Conservation (phyloP, 2,329 filamentous ascomycete genomes). For the Stenocarpella maydis region DNA sequence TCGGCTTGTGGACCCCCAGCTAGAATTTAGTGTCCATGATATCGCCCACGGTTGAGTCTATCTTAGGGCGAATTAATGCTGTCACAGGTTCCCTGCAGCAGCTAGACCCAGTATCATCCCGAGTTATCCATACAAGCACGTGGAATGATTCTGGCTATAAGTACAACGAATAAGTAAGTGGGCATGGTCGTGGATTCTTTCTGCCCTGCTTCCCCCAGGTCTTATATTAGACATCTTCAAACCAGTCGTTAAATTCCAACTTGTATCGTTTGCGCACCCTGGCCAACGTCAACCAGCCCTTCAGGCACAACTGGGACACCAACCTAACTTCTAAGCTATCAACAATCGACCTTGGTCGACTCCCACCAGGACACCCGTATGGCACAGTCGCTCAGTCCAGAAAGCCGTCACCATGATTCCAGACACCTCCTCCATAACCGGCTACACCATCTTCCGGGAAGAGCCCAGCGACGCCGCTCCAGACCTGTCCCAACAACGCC, state of each 20-base stretch:
- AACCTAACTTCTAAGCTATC: too few relatives aligned
- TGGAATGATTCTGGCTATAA: background rate
- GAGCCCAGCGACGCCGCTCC: slow-evolving; percentile 48
- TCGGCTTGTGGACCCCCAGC: background rate
- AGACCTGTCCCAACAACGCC: slow-evolving; percentile 44
- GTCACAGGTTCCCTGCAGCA: background rate
- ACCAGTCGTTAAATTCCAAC: background rate
- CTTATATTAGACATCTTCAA: background rate
- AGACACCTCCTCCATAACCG: slow-evolving; percentile 54
- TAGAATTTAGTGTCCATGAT: background rate
- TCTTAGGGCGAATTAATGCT: background rate
- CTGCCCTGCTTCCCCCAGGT: background rate
- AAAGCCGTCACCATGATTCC: slow-evolving; percentile 46
- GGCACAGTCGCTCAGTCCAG: slow-evolving; percentile 26
- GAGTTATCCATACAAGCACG: background rate
- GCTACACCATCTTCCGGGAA: slow-evolving; percentile 56
- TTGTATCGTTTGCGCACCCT: background rate
- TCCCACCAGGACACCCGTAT: background rate
- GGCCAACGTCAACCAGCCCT: background rate
- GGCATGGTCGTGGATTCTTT: background rate
- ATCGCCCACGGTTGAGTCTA: background rate
- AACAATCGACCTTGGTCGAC: slow-evolving; percentile 20
- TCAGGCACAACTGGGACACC: too few relatives aligned
- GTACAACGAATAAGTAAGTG: background rate
- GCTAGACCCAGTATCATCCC: background rate